Base-by-base conservation (phyloP, 352 stramenopile genomes). In the Pythium periplocum region DNA sequence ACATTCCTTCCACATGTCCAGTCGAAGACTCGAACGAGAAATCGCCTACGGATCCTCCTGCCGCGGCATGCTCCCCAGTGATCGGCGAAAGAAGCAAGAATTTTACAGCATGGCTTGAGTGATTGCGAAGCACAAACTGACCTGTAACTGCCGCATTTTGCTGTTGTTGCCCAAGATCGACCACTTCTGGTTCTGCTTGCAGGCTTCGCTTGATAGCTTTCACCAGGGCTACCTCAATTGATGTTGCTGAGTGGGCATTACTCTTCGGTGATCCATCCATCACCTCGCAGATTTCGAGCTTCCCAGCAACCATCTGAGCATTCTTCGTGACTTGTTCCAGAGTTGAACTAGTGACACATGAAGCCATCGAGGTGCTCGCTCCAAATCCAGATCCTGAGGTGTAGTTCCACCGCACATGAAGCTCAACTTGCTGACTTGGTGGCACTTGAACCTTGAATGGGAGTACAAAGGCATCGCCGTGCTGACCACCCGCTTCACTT, bases 91-190 rank as follows among this genome's bases (percentile, higher is more conserved):
- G 70, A 75, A 12, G 75, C 60, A 10, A 73, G 43, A 84, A 95
- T 49, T 93, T 86, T 2, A 86, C 69, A 6, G 67, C 41, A 48
- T 89, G 76, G 33, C 70, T 66, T 17, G 79, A 92, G 37, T 71
- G 68, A 53, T 93, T 95, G 35, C 68, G 61, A 31, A 95, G 63
- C 41, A 90, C 57, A 48, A 93, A 71, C 33, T 88, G 55, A 7
- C 81, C 77, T 39, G 70, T 59, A 4, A 82, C 68, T 32, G 87
- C 69, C 0, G 68, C 59, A 38, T 83, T 79, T 50, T 87, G 85
- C 47, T 91, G 76, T 32, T 90, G 76, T 38, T 91, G 79, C 37
- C 85, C 83, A 44, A 95, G 71, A 57, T 95, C 81, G 40, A 95
- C 53, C 6, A 59, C 48, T n/a, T 87, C 81, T 3, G 59, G 55